Evolutionary conservation across 495 filamentous ascomycete species (phyloP), one percentile per base, ranked within the genome.

Genomic region (Lophiostoma macrostomum): DNA sequence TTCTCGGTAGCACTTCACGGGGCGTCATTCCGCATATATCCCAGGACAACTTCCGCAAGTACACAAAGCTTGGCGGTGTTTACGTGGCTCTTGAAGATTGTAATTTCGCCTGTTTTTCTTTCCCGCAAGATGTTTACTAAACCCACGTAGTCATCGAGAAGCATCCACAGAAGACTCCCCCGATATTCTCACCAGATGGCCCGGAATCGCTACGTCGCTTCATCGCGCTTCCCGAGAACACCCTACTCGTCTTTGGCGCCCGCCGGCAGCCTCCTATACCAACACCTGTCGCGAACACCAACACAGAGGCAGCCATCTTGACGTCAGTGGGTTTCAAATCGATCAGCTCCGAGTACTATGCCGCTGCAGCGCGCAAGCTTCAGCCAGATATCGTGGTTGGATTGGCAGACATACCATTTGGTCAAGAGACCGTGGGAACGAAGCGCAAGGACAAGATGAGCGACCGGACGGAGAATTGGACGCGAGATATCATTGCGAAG

Each of bases 71-170:
- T 34, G 71, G 69, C 16, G 87, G 86, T 39, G 73, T 89, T 20
- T 95, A 91, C 68, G 73, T 90, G 50, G 88, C 86, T 11, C 69
- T 97, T 11, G 93, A 98, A 77, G 94, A 98, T 69, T 98, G 93
- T 96, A 73, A 73, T 85, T 78, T 5, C 29, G n/a, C 40, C 67
- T 71, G 46, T 71, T 19, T 32, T 61, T 61, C 64, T 56, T 3
- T 0, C 5, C 7, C 31, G 8, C 14, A 11, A 13, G 18, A 36
- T 29, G 22, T n/a, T n/a, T n/a, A 11, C 62, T 69, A 50, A 64
- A 20, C 69, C 65, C 69, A 54, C 58, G 54, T 39, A 52, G 90
- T 91, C 71, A 80, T 95, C 71, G 90, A 94, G 69, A 82, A 80
- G 56, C 73, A 75, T 14, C 73, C 73, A 40, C 71, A 73, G 38